Evolutionary conservation across 768 basidiomycete genomes (phyloP).

Genomic region (Grammothele lineata): DNA sequence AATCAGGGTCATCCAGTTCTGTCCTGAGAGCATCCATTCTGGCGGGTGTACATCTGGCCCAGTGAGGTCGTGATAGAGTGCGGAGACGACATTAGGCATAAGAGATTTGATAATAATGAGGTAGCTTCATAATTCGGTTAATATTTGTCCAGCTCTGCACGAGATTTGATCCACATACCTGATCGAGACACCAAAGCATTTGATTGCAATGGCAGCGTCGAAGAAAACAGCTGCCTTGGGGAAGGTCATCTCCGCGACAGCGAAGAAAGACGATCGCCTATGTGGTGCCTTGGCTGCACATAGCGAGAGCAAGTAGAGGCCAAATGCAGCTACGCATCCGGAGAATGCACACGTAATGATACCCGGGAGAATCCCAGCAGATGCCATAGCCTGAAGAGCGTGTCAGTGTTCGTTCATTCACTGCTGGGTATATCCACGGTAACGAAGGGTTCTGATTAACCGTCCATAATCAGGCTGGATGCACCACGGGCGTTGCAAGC

Average conservation of each 20-base stretch:
- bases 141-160: too few relatives aligned
- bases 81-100: conserved; percentile 85
- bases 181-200: conserved; percentile 95
- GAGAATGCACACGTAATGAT: conserved; percentile 84
- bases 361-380: conserved; percentile 86
- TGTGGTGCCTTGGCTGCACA: conserved; percentile 77
- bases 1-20: conserved; percentile 77
- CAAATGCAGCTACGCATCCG: conserved; percentile 72
- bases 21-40: conserved; percentile 69
- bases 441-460: too few relatives aligned
- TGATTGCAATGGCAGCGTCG: conserved; percentile 90
- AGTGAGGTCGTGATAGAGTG: conserved; percentile 75
- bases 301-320: conserved; percentile 82
- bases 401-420: neutral
- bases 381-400: conserved; percentile 82
- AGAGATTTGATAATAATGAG: conserved; percentile 91
- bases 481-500: too few relatives aligned
- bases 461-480: too few relatives aligned
- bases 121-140: conserved; percentile 63
- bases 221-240: conserved; percentile 86
- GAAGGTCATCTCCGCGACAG: conserved; percentile 81
- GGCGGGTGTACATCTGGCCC: conserved; percentile 64
- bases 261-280: conserved; percentile 78
- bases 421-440: too few relatives aligned
- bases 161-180: conserved; percentile 45